A percentile compares a stretch with the other conserved stretches of the same genome.
These are phyloP conservation scores for Suillus americanus DNA, from an alignment of 768 basidiomycete genomes.

Conservation along the genomic window DNA sequence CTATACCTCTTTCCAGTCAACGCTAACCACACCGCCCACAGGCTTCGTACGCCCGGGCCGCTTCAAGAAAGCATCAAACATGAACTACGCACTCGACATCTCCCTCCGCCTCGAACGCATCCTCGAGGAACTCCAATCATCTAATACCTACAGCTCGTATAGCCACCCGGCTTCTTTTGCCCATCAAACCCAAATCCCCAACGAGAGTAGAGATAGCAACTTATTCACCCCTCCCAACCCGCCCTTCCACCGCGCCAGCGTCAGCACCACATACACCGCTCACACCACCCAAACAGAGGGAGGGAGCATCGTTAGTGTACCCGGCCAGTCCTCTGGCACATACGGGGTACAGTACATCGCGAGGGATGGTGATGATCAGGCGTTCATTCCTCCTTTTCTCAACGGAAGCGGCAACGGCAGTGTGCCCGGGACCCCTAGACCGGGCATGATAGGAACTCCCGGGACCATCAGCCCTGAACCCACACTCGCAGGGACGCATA, in stretches of 20 bases:
- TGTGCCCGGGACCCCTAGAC: constrained; percentile 19
- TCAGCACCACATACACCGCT: constrained; percentile 24
- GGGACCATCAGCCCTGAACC: neutral
- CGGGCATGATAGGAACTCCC: constrained; percentile 12
- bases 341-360: constrained; percentile 70
- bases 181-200: constrained; percentile 11
- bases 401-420: constrained; percentile 7
- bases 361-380: constrained; percentile 59
- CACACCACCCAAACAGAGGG: constrained; percentile 11
- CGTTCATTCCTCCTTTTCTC: constrained; percentile 24
- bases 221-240: neutral
- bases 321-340: constrained; percentile 36
- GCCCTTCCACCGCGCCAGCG: constrained; percentile 13
- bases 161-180: constrained; percentile 26
- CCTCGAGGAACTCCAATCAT: constrained; percentile 29
- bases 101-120: constrained; percentile 37
- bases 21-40: constrained; percentile 42
- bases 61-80: constrained; percentile 93
- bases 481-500: constrained; percentile 17
- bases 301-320: neutral
- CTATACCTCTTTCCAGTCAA: constrained; percentile 34
- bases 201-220: neutral
- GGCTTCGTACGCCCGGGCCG: constrained; percentile 56
- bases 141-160: constrained; percentile 7
- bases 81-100: constrained; percentile 73